A percentile compares a stretch with the other conserved stretches of the same genome.
Conservation (phyloP, 495 filamentous ascomycete species). For the Usnea hakonensis region DNA sequence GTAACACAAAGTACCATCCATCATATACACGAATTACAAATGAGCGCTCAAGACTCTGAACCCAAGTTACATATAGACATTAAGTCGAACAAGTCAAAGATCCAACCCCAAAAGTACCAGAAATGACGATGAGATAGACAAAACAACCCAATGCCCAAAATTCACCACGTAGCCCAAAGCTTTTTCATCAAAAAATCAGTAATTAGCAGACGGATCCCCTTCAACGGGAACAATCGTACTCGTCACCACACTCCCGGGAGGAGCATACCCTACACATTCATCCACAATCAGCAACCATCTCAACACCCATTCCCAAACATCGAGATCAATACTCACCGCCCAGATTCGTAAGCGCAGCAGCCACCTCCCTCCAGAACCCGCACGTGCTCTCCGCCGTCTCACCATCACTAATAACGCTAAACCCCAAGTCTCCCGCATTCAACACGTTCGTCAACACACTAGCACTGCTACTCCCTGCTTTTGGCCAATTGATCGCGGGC, state of each 20-base stretch:
- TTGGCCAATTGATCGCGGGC: conserved; percentile 31
- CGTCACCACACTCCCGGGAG: conserved; percentile 24
- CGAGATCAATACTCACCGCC: conserved; percentile 21
- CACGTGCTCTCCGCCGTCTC: conserved; percentile 31
- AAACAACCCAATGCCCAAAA: background rate
- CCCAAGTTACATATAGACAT: too few relatives aligned
- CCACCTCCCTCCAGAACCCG: conserved; percentile 33
- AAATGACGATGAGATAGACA: too few relatives aligned
- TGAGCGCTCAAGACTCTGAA: too few relatives aligned
- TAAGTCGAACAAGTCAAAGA: too few relatives aligned
- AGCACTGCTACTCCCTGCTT: conserved; percentile 22
- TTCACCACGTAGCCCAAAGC: background rate
- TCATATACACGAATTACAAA: too few relatives aligned
- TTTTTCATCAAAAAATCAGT: too few relatives aligned
- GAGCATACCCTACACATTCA: conserved; percentile 24
- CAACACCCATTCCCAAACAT: background rate
- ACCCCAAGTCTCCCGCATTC: conserved; percentile 32
- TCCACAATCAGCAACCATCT: background rate
- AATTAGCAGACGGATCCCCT: conserved; percentile 9
- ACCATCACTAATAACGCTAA: conserved; percentile 28
- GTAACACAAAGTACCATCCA: too few relatives aligned
- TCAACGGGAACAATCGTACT: conserved; percentile 6
- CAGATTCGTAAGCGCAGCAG: conserved; percentile 30
- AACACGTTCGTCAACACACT: conserved; percentile 28
- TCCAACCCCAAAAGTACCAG: too few relatives aligned